Evolutionary conservation across 345 rosid species (phyloP).

Genomic region (Eutrema japonicum): DNA sequence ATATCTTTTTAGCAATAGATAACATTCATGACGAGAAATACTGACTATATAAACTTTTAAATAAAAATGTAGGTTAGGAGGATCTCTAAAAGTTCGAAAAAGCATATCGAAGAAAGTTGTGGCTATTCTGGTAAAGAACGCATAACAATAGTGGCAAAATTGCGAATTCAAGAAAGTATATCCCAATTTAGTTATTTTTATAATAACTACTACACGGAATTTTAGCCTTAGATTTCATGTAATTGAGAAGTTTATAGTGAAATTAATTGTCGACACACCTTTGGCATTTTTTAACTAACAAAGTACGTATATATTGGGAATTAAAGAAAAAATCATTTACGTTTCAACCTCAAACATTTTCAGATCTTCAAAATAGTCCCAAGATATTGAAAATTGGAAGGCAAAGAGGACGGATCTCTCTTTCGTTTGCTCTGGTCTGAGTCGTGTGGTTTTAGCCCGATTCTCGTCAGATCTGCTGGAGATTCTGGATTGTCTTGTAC

Average conservation of each 20-base stretch:
- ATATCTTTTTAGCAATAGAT: neutral
- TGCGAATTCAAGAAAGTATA: conserved; percentile 4
- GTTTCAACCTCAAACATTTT: conserved; percentile 17
- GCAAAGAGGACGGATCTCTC: conserved; percentile 41
- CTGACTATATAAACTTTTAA: neutral
- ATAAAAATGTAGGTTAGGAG: neutral
- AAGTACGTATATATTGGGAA: neutral
- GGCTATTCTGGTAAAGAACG: conserved; percentile 29
- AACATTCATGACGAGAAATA: neutral
- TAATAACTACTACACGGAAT: neutral
- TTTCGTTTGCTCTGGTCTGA: conserved; percentile 29
- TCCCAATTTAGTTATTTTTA: conserved; percentile 17
- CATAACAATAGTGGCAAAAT: conserved; percentile 33
- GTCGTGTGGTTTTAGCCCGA: conserved; percentile 32
- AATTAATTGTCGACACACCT: neutral
- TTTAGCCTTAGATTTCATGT: too few relatives aligned
- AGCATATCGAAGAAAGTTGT: conserved; percentile 15
- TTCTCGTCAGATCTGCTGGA: conserved; percentile 40
- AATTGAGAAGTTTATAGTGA: too few relatives aligned
- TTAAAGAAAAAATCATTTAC: neutral
- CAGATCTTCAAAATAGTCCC: conserved; percentile 22
- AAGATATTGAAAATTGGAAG: neutral
- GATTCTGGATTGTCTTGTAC: conserved; percentile 26
- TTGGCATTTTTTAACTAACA: conserved; percentile 33
- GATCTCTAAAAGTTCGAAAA: conserved; percentile 15